Evolutionary conservation across 2,329 filamentous ascomycete genomes (phyloP).

Genomic region (Escovopsis sp.): DNA sequence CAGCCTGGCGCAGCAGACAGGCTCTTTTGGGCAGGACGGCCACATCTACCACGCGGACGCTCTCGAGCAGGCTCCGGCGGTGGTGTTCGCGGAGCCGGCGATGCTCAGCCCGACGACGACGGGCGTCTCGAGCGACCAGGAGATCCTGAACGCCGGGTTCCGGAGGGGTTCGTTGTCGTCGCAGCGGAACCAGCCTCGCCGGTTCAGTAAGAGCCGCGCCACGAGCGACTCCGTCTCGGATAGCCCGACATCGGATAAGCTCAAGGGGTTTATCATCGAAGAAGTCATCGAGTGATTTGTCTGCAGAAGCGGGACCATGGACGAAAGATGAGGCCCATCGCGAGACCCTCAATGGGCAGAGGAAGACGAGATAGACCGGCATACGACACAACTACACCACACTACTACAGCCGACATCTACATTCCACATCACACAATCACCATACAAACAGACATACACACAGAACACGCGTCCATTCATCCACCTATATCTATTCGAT

Average conservation of each 20-base stretch:
- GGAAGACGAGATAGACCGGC: too few relatives aligned
- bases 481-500: too few relatives aligned
- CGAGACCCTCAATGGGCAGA: too few relatives aligned
- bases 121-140: conserved; percentile 19
- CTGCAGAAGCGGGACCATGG: too few relatives aligned
- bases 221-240: conserved; percentile 18
- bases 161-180: conserved; percentile 9
- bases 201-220: conserved; percentile 26
- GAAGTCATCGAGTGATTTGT: conserved; percentile 1
- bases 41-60: conserved; percentile 12
- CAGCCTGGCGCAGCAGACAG: conserved; percentile 17
- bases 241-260: conserved; percentile 5
- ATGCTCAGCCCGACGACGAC: conserved; percentile 10
- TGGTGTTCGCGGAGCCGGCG: conserved; percentile 1
- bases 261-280: background rate
- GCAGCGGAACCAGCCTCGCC: conserved; percentile 22
- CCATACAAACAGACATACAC: too few relatives aligned
- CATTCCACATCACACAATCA: too few relatives aligned
- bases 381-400: too few relatives aligned
- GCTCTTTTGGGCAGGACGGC: conserved; percentile 18
- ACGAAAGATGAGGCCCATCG: too few relatives aligned
- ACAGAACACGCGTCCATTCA: background rate
- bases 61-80: conserved; percentile 4
- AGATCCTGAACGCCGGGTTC: conserved; percentile 14
- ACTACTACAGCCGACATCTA: too few relatives aligned